A percentile compares a stretch with the other conserved stretches of the same genome.
These are phyloP conservation scores for Lachancea meyersii DNA, from an alignment of 805 yeast genomes.

Conservation along the genomic window DNA sequence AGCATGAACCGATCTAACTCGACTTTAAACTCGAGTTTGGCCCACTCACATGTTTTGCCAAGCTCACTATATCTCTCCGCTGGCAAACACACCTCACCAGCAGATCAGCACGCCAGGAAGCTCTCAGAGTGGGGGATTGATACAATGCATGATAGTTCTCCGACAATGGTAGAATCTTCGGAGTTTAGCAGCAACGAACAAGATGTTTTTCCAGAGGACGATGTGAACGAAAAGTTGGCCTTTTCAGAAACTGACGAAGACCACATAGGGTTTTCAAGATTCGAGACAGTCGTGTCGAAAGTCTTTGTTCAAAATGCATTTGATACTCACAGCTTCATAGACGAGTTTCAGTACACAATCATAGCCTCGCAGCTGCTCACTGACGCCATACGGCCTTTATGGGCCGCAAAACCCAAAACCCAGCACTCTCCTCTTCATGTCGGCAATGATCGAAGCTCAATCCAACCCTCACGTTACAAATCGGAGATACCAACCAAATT, in stretches of 20 bases:
- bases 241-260: background rate
- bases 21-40: conserved; percentile 1
- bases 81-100: background rate
- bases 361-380: conserved; percentile 45
- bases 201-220: conserved; percentile 1
- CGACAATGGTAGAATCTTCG: conserved; percentile 21
- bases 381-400: conserved; percentile 31
- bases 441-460: conserved; percentile 14
- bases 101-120: conserved; percentile 1
- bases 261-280: background rate
- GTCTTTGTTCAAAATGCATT: conserved; percentile 14
- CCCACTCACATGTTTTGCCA: background rate
- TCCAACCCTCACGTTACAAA: conserved; percentile 3
- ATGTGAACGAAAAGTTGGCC: background rate
- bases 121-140: conserved; percentile 12
- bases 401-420: conserved; percentile 14
- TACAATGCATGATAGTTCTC: conserved; percentile 23
- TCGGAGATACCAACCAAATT: conserved; percentile 18
- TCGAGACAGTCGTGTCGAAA: conserved; percentile 1
- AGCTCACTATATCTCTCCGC: background rate
- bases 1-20: conserved; percentile 3
- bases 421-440: conserved; percentile 20
- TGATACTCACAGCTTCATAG: conserved; percentile 34
- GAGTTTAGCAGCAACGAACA: conserved; percentile 9
- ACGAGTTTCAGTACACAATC: conserved; percentile 45